phyloP scores from a whole-genome alignment of 1,284 basidiomycete species.

The Filobasidium uniguttulatum region DNA sequence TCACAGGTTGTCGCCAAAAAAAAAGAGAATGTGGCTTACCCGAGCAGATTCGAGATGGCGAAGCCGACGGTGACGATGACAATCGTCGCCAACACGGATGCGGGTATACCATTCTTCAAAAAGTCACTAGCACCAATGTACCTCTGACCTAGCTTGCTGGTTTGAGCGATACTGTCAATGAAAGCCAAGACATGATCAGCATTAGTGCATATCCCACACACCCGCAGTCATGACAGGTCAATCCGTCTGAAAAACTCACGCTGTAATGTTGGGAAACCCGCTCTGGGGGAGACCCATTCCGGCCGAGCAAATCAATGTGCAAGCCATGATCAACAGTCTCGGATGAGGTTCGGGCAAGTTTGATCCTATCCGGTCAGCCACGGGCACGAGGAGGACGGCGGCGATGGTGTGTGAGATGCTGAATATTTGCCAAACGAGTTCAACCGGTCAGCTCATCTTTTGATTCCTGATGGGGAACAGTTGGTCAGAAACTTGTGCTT shows the following conservation, averaged over 20 bases:
- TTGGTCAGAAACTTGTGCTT: conserved; percentile 14
- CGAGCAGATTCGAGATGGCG: conserved; percentile 53
- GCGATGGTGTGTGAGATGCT: conserved; percentile 90
- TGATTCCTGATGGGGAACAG: neutral
- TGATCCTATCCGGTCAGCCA: conserved; percentile 77
- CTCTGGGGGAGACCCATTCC: conserved; percentile 98
- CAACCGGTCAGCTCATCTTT: conserved; percentile 1
- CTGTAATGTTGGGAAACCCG: conserved; percentile 93
- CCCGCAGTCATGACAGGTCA: neutral
- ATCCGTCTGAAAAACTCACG: conserved; percentile 45
- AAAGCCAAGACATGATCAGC: neutral
- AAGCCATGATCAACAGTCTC: conserved; percentile 75
- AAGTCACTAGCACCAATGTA: conserved; percentile 80
- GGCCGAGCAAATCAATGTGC: conserved; percentile 78
- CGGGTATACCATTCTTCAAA: conserved; percentile 82
- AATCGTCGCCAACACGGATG: conserved; percentile 69
- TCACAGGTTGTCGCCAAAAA: too few relatives aligned
- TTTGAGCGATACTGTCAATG: conserved; percentile 63
- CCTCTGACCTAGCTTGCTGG: conserved; percentile 82
- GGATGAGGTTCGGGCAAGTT: conserved; percentile 55
- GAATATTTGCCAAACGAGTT: too few relatives aligned
- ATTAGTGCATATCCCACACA: neutral
- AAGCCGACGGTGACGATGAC: conserved; percentile 73
- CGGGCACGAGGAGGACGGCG: conserved; percentile 86
- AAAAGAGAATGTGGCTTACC: conserved; percentile 30